Evolutionary conservation across 306 rosid genomes (phyloP).

Genomic region (Fragaria iinumae): DNA sequence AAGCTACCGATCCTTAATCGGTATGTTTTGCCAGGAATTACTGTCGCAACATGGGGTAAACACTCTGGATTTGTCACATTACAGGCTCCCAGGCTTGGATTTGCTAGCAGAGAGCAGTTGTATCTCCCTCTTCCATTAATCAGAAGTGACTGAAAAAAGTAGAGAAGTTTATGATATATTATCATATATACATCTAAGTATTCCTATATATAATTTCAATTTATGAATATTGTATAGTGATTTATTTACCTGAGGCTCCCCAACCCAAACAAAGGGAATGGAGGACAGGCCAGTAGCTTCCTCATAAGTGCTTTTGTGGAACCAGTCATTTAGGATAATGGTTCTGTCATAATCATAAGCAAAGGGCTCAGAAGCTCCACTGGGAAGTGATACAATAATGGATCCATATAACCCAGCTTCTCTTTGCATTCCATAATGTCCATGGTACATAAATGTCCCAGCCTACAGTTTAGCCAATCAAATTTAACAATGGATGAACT

Average conservation of each 20-base stretch:
- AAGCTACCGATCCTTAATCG: constrained; percentile 68
- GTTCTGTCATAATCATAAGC: constrained; percentile 66
- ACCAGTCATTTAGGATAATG: constrained; percentile 81
- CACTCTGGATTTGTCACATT: constrained; percentile 62
- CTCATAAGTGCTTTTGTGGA: constrained; percentile 59
- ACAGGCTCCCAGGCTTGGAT: constrained; percentile 38
- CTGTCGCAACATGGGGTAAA: constrained; percentile 44
- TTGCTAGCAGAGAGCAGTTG: constrained; percentile 51
- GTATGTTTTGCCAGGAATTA: constrained; percentile 65
- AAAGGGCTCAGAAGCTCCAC: constrained; percentile 64
- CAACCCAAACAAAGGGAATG: constrained; percentile 56
- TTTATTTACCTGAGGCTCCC: constrained; percentile 75
- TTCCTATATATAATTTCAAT: neutral
- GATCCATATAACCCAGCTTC: constrained; percentile 74
- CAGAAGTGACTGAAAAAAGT: constrained; percentile 58
- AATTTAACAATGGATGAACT: neutral
- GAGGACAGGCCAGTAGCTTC: constrained; percentile 71
- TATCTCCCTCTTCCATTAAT: constrained; percentile 82
- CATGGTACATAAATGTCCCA: constrained; percentile 79
- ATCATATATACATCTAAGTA: neutral
- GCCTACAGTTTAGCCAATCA: constrained; percentile 40
- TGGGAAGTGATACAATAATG: constrained; percentile 52
- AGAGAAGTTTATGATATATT: constrained; percentile 9
- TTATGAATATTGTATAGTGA: neutral
- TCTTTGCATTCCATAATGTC: constrained; percentile 96